These are phyloP conservation scores for Colletotrichum sp. DNA, from an alignment of 2,329 filamentous ascomycete genomes.

Conservation along the genomic window DNA sequence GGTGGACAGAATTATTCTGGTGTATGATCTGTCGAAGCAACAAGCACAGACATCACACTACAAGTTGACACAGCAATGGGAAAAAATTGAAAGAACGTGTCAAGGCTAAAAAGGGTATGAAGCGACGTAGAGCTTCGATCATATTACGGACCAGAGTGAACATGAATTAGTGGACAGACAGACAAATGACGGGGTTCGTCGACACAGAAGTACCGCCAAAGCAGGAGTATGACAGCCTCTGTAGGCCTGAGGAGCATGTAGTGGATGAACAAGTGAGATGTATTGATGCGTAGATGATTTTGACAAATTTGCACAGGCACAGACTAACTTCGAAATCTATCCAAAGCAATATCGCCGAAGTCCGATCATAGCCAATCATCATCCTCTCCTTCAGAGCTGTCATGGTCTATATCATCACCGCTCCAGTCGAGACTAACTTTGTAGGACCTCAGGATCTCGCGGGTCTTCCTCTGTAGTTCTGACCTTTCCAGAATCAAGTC, in stretches of 20 bases:
- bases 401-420: neutral
- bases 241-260: no score
- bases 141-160: no score
- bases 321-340: no score
- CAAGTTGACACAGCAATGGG: neutral
- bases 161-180: no score
- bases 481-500: neutral
- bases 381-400: neutral
- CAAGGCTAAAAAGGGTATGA: no score
- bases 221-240: no score
- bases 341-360: rapidly evolving
- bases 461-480: rapidly evolving
- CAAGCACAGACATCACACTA: rapidly evolving
- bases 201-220: no score
- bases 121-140: no score
- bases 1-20: neutral
- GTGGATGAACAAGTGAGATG: no score
- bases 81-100: neutral
- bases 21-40: rapidly evolving
- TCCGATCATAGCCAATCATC: neutral
- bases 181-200: no score
- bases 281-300: no score
- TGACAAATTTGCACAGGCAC: no score
- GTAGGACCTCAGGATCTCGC: neutral
- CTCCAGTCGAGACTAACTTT: neutral